Conservation (phyloP, 2,329 filamentous ascomycete species). For the Falciphora oryzae region DNA sequence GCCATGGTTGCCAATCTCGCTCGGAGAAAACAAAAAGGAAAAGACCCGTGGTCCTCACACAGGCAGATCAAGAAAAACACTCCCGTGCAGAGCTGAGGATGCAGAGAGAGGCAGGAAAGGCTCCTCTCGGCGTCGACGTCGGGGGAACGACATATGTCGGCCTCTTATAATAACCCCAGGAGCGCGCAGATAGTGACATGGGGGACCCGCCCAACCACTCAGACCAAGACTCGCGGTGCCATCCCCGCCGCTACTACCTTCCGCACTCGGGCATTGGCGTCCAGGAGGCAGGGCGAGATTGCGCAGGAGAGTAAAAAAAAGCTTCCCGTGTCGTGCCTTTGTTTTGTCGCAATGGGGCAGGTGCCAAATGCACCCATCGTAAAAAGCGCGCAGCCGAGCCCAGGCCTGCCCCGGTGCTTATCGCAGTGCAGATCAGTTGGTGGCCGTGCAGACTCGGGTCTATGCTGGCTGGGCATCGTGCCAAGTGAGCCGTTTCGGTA, state of each 20-base stretch:
- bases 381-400: not conserved
- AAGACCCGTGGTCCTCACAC: not conserved
- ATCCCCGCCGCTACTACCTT: not conserved
- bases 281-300: not conserved
- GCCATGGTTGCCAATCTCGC: not conserved
- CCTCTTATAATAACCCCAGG: not conserved
- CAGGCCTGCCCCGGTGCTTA: not conserved
- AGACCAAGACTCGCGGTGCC: constrained; percentile 1
- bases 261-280: not conserved
- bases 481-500: no score
- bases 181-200: not conserved
- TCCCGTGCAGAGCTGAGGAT: not conserved
- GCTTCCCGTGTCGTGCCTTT: not conserved
- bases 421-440: not conserved
- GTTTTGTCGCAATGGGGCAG: not conserved
- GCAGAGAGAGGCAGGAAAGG: no score
- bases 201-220: constrained; percentile 2
- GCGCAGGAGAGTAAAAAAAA: no score
- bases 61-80: not conserved
- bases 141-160: no score
- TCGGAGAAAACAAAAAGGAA: not conserved
- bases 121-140: not conserved
- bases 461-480: not conserved
- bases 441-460: not conserved
- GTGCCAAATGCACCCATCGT: not conserved